phyloP scores from a whole-genome alignment of 345 rosid species.

The Melaleuca alternifolia region DNA sequence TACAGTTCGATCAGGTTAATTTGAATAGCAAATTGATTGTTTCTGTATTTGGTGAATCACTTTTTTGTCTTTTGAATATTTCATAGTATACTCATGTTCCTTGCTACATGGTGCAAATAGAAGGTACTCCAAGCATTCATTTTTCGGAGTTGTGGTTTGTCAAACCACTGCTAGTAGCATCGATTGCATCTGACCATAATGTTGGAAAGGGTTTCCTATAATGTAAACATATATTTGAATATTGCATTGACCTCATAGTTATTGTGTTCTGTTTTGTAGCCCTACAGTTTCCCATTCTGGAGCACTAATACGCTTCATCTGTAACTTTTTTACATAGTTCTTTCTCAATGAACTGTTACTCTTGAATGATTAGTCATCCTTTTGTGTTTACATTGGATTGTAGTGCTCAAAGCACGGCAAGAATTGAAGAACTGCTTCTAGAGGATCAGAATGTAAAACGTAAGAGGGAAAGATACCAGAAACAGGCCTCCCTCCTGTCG shows the following conservation, averaged over 20 bases:
- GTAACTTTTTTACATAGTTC: neutral
- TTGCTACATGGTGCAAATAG: neutral
- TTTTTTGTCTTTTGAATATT: neutral
- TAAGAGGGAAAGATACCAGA: conserved; percentile 67
- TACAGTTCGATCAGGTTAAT: conserved; percentile 79
- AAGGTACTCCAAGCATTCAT: neutral
- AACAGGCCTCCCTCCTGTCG: conserved; percentile 75
- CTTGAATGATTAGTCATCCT: neutral
- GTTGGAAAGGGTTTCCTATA: neutral
- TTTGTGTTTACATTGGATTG: neutral
- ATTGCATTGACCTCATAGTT: neutral
- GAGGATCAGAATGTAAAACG: conserved; percentile 85
- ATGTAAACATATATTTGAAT: neutral
- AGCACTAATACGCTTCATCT: neutral
- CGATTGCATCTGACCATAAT: neutral
- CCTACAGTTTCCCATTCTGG: neutral
- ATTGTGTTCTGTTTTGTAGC: neutral
- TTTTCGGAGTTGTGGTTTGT: neutral
- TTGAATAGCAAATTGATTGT: neutral
- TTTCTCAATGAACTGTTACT: neutral
- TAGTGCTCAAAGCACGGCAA: conserved; percentile 65
- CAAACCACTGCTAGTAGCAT: neutral
- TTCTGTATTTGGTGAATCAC: neutral
- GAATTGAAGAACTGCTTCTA: conserved; percentile 80
- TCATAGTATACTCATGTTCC: neutral